Evolutionary conservation across 208 protist species (phyloP), one percentile per base, ranked within the genome.

Genomic region (Trypanosoma congolense): DNA sequence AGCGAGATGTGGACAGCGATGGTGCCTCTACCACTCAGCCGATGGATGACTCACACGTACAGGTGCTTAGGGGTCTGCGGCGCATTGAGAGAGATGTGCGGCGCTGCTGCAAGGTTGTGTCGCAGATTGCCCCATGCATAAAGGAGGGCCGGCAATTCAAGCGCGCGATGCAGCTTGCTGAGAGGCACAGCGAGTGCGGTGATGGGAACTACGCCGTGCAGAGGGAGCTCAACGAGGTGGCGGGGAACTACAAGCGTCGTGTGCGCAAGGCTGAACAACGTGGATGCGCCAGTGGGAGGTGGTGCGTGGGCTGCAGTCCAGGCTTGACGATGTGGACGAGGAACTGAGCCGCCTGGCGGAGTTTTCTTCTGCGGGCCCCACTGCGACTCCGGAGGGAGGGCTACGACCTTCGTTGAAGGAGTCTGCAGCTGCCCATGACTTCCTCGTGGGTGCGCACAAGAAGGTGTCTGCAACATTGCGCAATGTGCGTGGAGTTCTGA

Each of bases 11-110:
- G 33, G 33, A 38, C 6, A 38, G 33, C 33, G 6, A 38, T 38
- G 12, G 12, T 12, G 12, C 12, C 33, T 38, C 33, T 38, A 12
- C 33, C 12, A 6, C 12, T 6, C 33, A 38, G 12, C 12, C 33
- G 33, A 6, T 38, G 33, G 33, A 12, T 38, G 33, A 6, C 10
- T 16, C 24, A 30, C 8, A 47, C 14, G 14, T 35, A 24, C 14
- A 10, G 51, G 10, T 28, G 9, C 14, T 41, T 8, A 22, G 51
- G 9, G 9, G 6, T n/a, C 5, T 54, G 10, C 16, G 29, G 14
- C 49, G 53, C 40, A 51, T 49, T 19, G 63, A 64, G 38, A 61
- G 57, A 29, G 42, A 61, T 41, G 45, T 38, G 6, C 18, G 9
- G 24, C 48, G 30, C 16, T 53, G 48, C n/a, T 6, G 28, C 48